phyloP scores from a whole-genome alignment of 805 yeast genomes.

The Danielia reshetovae region DNA sequence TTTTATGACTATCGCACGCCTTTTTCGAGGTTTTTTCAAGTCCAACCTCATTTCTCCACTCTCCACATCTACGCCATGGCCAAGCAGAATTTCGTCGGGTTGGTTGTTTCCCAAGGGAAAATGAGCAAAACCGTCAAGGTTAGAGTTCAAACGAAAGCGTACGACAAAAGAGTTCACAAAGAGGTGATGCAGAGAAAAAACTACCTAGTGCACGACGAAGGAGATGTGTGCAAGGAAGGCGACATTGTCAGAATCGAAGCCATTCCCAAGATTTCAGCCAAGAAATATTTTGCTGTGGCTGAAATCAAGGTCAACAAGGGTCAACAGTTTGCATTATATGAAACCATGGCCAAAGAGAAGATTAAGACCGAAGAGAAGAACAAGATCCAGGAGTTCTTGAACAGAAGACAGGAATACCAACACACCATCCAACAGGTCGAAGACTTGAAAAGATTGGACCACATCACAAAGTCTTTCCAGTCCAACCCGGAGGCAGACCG shows the following conservation, averaged over 20 bases:
- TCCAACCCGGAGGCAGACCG: slow-evolving; percentile 21
- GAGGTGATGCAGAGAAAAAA: slow-evolving; percentile 76
- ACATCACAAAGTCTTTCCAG: slow-evolving; percentile 23
- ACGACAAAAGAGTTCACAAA: slow-evolving; percentile 68
- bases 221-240: slow-evolving; percentile 87
- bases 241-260: slow-evolving; percentile 92
- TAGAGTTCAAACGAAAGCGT: slow-evolving; percentile 72
- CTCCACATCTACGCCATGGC: slow-evolving; percentile 54
- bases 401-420: slow-evolving; percentile 33
- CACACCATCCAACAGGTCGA: slow-evolving; percentile 30
- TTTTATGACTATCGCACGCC: slow-evolving; percentile 5
- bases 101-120: slow-evolving; percentile 93
- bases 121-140: slow-evolving; percentile 96
- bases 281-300: slow-evolving; percentile 85
- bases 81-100: slow-evolving; percentile 85
- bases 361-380: slow-evolving; percentile 64
- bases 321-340: slow-evolving; percentile 82
- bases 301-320: slow-evolving; percentile 87
- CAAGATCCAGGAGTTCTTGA: slow-evolving; percentile 52
- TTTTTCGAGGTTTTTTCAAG: slow-evolving; percentile 1
- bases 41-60: neutral
- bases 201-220: slow-evolving; percentile 91
- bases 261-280: slow-evolving; percentile 77
- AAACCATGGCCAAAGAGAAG: slow-evolving; percentile 62
- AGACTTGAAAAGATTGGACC: slow-evolving; percentile 36